These are phyloP conservation scores for Stromatinia cepivora DNA, from an alignment of 2,329 filamentous ascomycete species.

Conservation along the genomic window DNA sequence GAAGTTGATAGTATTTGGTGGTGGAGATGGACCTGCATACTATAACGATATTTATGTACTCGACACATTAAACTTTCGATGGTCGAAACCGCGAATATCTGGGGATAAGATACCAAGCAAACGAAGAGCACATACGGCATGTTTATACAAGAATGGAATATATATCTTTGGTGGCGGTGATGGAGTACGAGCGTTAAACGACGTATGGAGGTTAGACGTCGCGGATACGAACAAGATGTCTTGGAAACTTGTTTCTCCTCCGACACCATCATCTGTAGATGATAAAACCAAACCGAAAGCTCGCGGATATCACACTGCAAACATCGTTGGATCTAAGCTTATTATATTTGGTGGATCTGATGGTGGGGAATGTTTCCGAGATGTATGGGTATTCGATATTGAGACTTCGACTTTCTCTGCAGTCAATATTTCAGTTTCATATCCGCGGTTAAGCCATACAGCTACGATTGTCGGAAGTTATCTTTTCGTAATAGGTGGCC, in stretches of 20 bases:
- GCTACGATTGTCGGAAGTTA: constrained; percentile 70
- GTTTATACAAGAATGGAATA: constrained; percentile 68
- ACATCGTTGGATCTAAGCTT: constrained; percentile 71
- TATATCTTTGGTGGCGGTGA: constrained; percentile 73
- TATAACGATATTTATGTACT: constrained; percentile 72
- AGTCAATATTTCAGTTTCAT: constrained; percentile 61
- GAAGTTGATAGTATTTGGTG: constrained; percentile 69
- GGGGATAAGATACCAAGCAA: constrained; percentile 61
- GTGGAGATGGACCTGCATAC: constrained; percentile 68
- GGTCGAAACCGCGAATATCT: constrained; percentile 60
- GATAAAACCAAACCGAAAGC: constrained; percentile 57
- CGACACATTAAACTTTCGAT: constrained; percentile 69
- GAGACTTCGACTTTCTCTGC: constrained; percentile 60
- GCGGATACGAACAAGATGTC: constrained; percentile 65
- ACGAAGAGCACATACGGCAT: constrained; percentile 68
- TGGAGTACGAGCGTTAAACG: constrained; percentile 68
- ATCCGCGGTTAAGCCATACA: constrained; percentile 65
- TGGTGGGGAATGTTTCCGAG: constrained; percentile 70
- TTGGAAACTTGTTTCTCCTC: constrained; percentile 62
- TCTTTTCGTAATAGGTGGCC: constrained; percentile 68
- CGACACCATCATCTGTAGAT: constrained; percentile 45
- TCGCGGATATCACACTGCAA: constrained; percentile 69
- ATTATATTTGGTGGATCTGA: constrained; percentile 71
- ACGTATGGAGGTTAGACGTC: constrained; percentile 72
- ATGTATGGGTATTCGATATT: constrained; percentile 72